Base-by-base conservation (phyloP, 2,329 filamentous ascomycete genomes). In the Pseudogymnoascus sp. region DNA sequence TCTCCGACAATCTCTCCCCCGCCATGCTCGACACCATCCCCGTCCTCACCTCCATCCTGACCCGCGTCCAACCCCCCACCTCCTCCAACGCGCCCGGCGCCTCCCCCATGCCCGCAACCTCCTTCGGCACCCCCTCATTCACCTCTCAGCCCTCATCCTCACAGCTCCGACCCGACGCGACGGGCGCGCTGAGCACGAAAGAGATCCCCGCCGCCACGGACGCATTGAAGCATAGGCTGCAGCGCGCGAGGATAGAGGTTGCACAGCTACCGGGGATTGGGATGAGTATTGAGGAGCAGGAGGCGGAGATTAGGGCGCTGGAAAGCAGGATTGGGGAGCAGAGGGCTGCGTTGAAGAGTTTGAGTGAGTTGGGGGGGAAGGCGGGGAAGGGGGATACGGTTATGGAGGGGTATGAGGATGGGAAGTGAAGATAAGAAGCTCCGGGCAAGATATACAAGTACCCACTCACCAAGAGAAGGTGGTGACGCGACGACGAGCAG, bases 21-120 rank as follows among this genome's bases (percentile, higher is more conserved):
- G 88, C 92, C 74, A 85, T 86, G 59, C 91, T 97, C 77, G 92
- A 96, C 78, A 85, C 91, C 68, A 83, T 96, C 61, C 91, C 92
- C 26, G 86, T 92, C 70, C 84, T 97, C 61, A 87, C 91, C 70
- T 81, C 86, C 64, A 84, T 96, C 68, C 85, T 97, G 65, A 80
- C 85, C 67, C 89, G 90, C 60, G 83, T 97, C 16, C 84, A 89
- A 68, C 72, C 76, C 52, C 74, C 76, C 39, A 73, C 77, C 61
- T 71, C 77, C 59, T 74, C 75, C 49, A 72, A 73, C 5, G 66
- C 74, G 58, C 63, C 68, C 10, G 69, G 65, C 19, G 63, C 68
- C 8, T 29, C 58, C 49, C 60, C 37, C 12, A 31, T 31, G 52
- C 38, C 65, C 52, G 61, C 64, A 59, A 69, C 69, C 12, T 65